Percentiles rank a stretch among this genome's conserved stretches.
These are phyloP conservation scores for Volvariella surrecta DNA, from an alignment of 1,284 basidiomycete species.

Conservation along the genomic window DNA sequence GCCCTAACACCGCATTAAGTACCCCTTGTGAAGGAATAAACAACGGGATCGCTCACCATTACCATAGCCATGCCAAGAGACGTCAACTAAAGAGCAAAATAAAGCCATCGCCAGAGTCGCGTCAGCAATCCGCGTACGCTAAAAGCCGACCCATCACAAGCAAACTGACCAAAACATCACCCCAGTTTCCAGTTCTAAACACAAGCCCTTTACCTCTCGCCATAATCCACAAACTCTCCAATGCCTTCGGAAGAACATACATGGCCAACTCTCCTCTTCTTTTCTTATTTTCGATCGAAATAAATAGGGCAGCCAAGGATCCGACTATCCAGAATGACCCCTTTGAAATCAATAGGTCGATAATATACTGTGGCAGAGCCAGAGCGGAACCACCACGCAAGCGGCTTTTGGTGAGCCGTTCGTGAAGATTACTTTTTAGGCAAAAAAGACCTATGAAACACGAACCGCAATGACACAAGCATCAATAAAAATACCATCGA, in stretches of 20 bases:
- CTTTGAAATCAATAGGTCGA: slow-evolving; percentile 56
- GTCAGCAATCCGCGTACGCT: no score
- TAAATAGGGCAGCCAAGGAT: slow-evolving; percentile 65
- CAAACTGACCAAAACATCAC: slow-evolving; percentile 51
- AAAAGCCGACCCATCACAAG: slow-evolving; percentile 1
- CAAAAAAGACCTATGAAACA: slow-evolving; percentile 32
- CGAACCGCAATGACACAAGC: not conserved
- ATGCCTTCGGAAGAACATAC: slow-evolving; percentile 87
- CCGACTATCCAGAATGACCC: slow-evolving; percentile 74
- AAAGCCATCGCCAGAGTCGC: not conserved
- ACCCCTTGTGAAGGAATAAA: no score
- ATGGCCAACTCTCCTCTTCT: slow-evolving; percentile 84
- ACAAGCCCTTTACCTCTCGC: slow-evolving; percentile 73
- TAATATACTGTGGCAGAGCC: slow-evolving; percentile 41
- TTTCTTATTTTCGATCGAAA: slow-evolving; percentile 84
- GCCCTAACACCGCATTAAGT: slow-evolving; percentile 16
- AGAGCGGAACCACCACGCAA: slow-evolving; percentile 25
- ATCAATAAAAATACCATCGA: not conserved
- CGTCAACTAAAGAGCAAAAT: slow-evolving; percentile 31
- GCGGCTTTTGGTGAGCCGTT: slow-evolving; percentile 30
- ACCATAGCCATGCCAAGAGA: slow-evolving; percentile 85
- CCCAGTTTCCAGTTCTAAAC: slow-evolving; percentile 65
- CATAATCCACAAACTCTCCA: slow-evolving; percentile 84
- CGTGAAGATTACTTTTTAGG: slow-evolving; percentile 55
- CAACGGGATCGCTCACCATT: slow-evolving; percentile 47